phyloP scores from a whole-genome alignment of 2,329 filamentous ascomycete species.

The Fusarium mexicanum region DNA sequence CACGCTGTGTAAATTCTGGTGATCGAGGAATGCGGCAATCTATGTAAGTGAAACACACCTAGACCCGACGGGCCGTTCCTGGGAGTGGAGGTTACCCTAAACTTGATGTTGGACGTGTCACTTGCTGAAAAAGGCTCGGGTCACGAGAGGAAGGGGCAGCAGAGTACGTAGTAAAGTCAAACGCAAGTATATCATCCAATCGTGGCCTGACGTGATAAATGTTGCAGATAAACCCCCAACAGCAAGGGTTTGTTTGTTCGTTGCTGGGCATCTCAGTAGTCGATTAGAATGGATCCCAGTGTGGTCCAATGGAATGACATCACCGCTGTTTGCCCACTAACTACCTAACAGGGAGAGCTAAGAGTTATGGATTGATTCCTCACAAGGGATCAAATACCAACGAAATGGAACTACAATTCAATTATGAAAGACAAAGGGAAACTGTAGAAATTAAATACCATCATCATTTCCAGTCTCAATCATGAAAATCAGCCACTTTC shows the following conservation, averaged over 20 bases:
- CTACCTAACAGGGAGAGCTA: neutral
- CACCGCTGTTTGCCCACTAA: constrained; percentile 10
- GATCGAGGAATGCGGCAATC: constrained; percentile 28
- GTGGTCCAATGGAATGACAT: constrained; percentile 34
- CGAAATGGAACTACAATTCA: neutral
- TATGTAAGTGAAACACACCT: constrained; percentile 25
- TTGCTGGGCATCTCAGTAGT: constrained; percentile 25
- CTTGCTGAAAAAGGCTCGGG: neutral
- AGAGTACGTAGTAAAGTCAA: neutral
- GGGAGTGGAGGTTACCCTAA: constrained; percentile 21
- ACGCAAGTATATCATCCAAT: neutral
- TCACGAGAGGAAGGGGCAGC: neutral
- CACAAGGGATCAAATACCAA: constrained; percentile 19
- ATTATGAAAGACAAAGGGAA: constrained; percentile 9
- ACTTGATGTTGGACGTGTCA: neutral
- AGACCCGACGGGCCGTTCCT: constrained; percentile 11
- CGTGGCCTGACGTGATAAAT: neutral
- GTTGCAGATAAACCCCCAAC: constrained; percentile 1
- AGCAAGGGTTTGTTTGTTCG: neutral
- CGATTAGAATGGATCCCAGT: neutral
- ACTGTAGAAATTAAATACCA: neutral
- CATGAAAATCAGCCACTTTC: constrained; percentile 10
- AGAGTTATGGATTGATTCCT: constrained; percentile 1
- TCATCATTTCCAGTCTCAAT: neutral
- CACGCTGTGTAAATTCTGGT: neutral